phyloP scores from a whole-genome alignment of 805 yeast genomes.

The Pichia phayaonensis region DNA sequence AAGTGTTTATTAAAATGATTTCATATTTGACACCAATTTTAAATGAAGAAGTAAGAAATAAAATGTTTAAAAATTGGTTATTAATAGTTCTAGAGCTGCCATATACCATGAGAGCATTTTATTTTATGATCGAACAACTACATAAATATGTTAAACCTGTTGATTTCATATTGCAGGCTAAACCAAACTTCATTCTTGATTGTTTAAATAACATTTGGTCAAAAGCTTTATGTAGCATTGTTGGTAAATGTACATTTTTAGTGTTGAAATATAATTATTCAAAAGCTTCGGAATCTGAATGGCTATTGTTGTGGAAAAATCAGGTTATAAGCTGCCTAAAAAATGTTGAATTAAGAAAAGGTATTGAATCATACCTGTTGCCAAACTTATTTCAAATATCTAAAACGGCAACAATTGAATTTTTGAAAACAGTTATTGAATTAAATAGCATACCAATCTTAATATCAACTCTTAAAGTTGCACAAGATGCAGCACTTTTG shows the following conservation, averaged over 20 bases:
- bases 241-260: slow-evolving; percentile 48
- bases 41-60: slow-evolving; percentile 11
- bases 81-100: slow-evolving; percentile 36
- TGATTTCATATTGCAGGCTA: slow-evolving; percentile 32
- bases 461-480: slow-evolving; percentile 52
- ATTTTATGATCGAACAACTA: slow-evolving; percentile 51
- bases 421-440: slow-evolving; percentile 19
- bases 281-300: slow-evolving; percentile 23
- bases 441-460: slow-evolving; percentile 31
- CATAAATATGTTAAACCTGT: slow-evolving; percentile 39
- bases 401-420: slow-evolving; percentile 28
- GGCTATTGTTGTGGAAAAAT: slow-evolving; percentile 48
- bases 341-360: slow-evolving; percentile 30
- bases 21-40: slow-evolving; percentile 23
- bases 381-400: slow-evolving; percentile 56
- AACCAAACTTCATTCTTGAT: slow-evolving; percentile 39
- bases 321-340: slow-evolving; percentile 31
- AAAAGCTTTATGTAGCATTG: slow-evolving; percentile 57
- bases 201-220: slow-evolving; percentile 46
- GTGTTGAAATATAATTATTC: slow-evolving; percentile 29
- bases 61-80: slow-evolving; percentile 39
- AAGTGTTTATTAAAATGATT: slow-evolving; percentile 49
- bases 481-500: slow-evolving; percentile 48
- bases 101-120: slow-evolving; percentile 49
- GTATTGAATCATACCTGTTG: slow-evolving; percentile 51